Evolutionary conservation across 768 basidiomycete species (phyloP), one percentile per base, ranked within the genome.

Genomic region (Russula ochroleuca): DNA sequence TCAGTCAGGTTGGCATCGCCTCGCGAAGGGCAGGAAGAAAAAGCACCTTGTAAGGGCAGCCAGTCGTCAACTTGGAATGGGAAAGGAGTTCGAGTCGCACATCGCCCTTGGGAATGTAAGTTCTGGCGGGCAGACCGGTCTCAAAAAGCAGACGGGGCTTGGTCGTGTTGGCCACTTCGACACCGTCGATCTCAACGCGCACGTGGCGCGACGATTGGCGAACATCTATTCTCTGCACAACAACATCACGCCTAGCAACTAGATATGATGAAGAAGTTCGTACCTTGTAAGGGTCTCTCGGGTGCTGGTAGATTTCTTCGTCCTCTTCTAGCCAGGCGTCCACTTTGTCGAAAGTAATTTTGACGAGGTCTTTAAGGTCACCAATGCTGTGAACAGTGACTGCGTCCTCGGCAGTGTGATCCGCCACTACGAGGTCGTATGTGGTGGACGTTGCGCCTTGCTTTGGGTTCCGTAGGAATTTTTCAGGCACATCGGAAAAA

Each of bases 271-370:
- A 21, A 2, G 11, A 2, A 28, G 23, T 45, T 47, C 56, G 8
- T 3, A 85, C 86, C 78, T 88, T 87, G 73, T 85, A 88, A 1
- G 85, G 85, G 70, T 88, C 85, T 68, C 83, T 86, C 9, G 84
- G 82, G 63, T 88, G 86, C 2, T 78, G 75, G 61, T 77, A 83
- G 37, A 87, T 78, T 60, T 81, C 72, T 53, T 88, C 85, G 54
- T 86, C 85, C 69, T 87, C 85, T 74, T 87, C 85, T 57, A 86
- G 85, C 86, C 86, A 87, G 3, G 79, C 78, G 65, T 85, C 85
- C 69, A 80, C 78, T 19, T 78, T 78, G 15, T 73, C 72, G 57
- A 84, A 85, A 14, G 70, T 70, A 62, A 88, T 57, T 70, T 78
- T 81, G 41, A 82, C 73, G 33, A 86, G 74, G 7, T 81, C 81